Evolutionary conservation across 1,284 basidiomycete species (phyloP).

Genomic region (Boletus smithii): DNA sequence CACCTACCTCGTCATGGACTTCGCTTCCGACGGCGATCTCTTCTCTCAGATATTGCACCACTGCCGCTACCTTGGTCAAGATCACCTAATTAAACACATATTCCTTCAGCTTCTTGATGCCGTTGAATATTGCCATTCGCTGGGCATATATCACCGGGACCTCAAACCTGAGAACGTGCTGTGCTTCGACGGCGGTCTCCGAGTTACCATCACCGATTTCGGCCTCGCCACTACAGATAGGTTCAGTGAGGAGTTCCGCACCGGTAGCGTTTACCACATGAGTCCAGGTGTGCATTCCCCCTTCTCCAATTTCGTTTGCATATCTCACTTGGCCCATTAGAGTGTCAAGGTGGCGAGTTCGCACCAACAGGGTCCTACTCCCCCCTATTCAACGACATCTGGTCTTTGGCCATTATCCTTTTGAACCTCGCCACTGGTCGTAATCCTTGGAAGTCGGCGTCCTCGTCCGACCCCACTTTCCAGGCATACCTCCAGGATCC

Average conservation of each 20-base stretch:
- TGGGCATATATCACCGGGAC: conserved; percentile 95
- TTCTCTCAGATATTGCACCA: conserved; percentile 83
- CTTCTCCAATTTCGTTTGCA: conserved; percentile 4
- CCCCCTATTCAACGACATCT: conserved; percentile 90
- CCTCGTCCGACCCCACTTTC: conserved; percentile 71
- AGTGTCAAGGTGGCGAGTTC: conserved; percentile 88
- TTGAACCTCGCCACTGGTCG: conserved; percentile 94
- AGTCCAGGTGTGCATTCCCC: conserved; percentile 70
- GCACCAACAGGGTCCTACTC: conserved; percentile 72
- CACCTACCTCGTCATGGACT: conserved; percentile 74
- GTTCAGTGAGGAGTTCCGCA: conserved; percentile 88
- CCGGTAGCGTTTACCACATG: conserved; percentile 96
- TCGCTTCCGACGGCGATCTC: conserved; percentile 86
- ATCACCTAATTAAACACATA: conserved; percentile 79
- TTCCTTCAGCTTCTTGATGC: conserved; percentile 94
- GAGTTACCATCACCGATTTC: conserved; percentile 92
- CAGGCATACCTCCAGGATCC: conserved; percentile 70
- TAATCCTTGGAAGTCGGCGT: conserved; percentile 98
- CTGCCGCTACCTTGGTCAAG: conserved; percentile 73
- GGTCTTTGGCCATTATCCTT: conserved; percentile 95
- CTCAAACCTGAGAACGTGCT: conserved; percentile 98
- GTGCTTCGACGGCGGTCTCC: conserved; percentile 77
- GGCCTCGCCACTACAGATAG: conserved; percentile 93
- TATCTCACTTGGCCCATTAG: conserved; percentile 38
- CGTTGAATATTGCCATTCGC: conserved; percentile 83